Base-by-base conservation (phyloP, 257 asterid genomes). In the Solanum rostratum region DNA sequence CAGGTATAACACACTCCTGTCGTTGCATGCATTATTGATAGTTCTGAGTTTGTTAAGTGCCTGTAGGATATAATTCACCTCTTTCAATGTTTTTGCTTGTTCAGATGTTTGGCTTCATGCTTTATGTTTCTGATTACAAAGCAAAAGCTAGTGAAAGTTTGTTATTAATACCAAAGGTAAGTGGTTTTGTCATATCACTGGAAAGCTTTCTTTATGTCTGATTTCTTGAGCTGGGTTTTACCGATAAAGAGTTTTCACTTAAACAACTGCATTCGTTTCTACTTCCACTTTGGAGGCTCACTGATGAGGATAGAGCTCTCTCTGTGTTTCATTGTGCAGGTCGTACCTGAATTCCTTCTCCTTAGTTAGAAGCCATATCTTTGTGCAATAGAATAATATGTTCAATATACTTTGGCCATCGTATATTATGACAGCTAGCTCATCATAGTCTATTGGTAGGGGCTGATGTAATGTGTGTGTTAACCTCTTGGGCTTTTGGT, bases 91-190 rank as follows among this genome's bases (percentile, higher is more conserved):
- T 16, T 86, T 88, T 80, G 37, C 63, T 19, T 87, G 63, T 91
- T 85, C 98, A 96, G 99, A 91, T 95, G 95, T 95, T 92, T 79
- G 99, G 99, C 68, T 93, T 96, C 66, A 80, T 92, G 71, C 87
- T 93, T 79, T 96, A 96, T 89, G 87, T 90, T 83, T 92, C 99
- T 46, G 92, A 93, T 80, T 96, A 89, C 93, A 80, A 87, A 83
- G 90, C 93, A 33, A 87, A 89, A 83, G 87, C 88, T 85, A 90
- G 90, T 62, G 89, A 86, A 84, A 93, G 90, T 88, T 83, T 87
- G 54, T 85, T 95, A 82, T 91, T 73, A 84, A 90, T 96, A 88
- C 95, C 96, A 65, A 92, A 95, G 98, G 99, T 93, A 86, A 85
- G 86, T 76, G 46, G 43, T 81, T 71, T 33, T 54, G 84, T 78